phyloP scores from a whole-genome alignment of 2,329 filamentous ascomycete species.

The Ceratocystiopsis brevicomis region DNA sequence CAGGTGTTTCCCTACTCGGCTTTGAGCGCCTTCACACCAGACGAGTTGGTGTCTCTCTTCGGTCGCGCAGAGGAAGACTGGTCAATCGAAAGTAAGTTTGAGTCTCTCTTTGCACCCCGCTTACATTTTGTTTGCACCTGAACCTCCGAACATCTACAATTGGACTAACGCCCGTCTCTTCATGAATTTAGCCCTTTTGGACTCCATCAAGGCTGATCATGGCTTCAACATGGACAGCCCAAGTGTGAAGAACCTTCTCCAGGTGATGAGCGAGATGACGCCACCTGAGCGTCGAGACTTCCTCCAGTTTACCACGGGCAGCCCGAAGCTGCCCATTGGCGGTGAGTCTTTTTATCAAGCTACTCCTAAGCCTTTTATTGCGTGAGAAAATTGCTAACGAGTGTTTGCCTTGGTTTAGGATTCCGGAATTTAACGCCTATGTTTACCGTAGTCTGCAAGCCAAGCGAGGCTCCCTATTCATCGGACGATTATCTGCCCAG shows the following conservation, averaged over 20 bases:
- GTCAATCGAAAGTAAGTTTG: conserved; percentile 76
- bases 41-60: conserved; percentile 87
- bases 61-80: conserved; percentile 88
- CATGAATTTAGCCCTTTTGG: conserved; percentile 54
- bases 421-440: conserved; percentile 95
- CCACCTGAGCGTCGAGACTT: conserved; percentile 69
- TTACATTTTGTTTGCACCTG: background rate
- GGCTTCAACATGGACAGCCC: conserved; percentile 97
- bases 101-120: background rate
- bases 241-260: conserved; percentile 80
- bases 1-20: conserved; percentile 93
- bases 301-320: conserved; percentile 92
- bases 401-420: conserved; percentile 29
- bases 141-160: background rate
- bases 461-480: conserved; percentile 82
- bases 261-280: conserved; percentile 80
- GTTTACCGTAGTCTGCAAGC: conserved; percentile 98
- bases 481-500: conserved; percentile 97
- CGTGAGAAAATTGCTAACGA: conserved; percentile 14
- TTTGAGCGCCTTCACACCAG: conserved; percentile 80
- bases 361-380: background rate
- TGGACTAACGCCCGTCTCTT: background rate
- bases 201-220: conserved; percentile 96
- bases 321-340: conserved; percentile 93
- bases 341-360: conserved; percentile 30